Base-by-base conservation (phyloP, 176 grass and related monocot species). In the Bromus sterilis region DNA sequence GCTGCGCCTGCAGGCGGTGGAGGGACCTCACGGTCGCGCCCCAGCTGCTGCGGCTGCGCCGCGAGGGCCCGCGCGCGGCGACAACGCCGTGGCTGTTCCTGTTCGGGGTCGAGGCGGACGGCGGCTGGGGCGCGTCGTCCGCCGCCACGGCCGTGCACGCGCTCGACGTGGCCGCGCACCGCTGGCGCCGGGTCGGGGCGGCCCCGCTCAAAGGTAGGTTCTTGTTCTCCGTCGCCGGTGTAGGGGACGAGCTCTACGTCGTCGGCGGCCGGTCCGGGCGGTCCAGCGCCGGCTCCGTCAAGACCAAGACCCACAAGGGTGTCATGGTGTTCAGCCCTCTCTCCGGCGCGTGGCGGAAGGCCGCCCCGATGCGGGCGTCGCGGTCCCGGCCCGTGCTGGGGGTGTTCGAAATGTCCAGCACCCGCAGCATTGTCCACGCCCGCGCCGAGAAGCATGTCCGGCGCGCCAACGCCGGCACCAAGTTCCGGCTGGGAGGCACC, bases 1-100 rank as follows among this genome's bases (percentile, higher is more conserved):
- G 95, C 6, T 94, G 95, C 64, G 95, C 86, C 25, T 98, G 95
- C 90, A 76, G 77, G 59, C 93, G 91, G n/a, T 98, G 95, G 95
- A 85, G 86, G 78, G 79, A 84, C 58, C 74, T 98, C 74, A 93
- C 95, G 11, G 66, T 70, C n/a, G 55, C 90, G 3, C 86, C 73
- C 23, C 90, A 91, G 70, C 94, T 98, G 84, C 76, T 84, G 41
- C 88, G 88, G 49, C 55, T 86, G 56, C 87, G 92, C 51, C 78
- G 77, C 1, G 56, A 89, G 74, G 71, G 76, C 14, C 61, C 62
- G 31, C 28, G 78, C 41, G 0, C 68, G 57, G 29, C 39, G 2
- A 29, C 68, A 1, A 76, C 73, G 44, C 90, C 90, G 11, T 98
- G 92, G 95, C 59, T 98, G 79, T 93, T 98, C 74, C 86, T 98